Base-by-base conservation (phyloP, 2,329 filamentous ascomycete species). In the Penicillium sp. region DNA sequence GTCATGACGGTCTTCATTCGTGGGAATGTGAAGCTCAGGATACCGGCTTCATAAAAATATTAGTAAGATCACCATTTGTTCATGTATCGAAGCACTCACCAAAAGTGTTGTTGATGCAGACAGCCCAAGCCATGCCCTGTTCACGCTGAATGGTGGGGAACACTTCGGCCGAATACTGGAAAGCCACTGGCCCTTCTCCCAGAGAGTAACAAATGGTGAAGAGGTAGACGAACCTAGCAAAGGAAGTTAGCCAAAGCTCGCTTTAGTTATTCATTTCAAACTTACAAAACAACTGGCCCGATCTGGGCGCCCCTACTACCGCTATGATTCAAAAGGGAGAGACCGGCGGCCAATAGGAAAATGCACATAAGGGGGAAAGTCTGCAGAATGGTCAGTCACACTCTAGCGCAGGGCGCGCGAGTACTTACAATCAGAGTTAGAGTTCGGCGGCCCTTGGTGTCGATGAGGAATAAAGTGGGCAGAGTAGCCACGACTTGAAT, bases 331-430 rank as follows among this genome's bases (percentile, higher is more conserved):
- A 72, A 41, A 74, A 81, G 58, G 72, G 57, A 81, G 23, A 84
- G 71, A 15, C 81, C 82, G 6, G 78, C 81, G 0, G 80, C 79
- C 0, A 84, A 71, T 7, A 85, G 68, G 7, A 80, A 81, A 76
- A 81, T 82, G 9, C 78, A 79, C 81, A 84, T 85, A 39, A 82
- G 73, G 0, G 82, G 81, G 61, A 85, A 84, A 0, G 82, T 85
- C 68, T 84, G 0, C 66, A 1, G 82, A 70, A 27, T 10, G 4
- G 18, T 47, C 32, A 56, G 37, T 8, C 4, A 25, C 4, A 23
- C 1, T 15, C 33, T 20, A 12, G 7, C 6, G 12, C 12, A 35
- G 3, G 0, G 2, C 10, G 1, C 1, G 2, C 12, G 9, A 27
- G 2, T 50, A 53, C 59, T 55, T 18, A 62, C 59, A 38, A 54